These are phyloP conservation scores for Pleoardoris graminearum DNA, from an alignment of 2,329 filamentous ascomycete genomes.

Conservation along the genomic window DNA sequence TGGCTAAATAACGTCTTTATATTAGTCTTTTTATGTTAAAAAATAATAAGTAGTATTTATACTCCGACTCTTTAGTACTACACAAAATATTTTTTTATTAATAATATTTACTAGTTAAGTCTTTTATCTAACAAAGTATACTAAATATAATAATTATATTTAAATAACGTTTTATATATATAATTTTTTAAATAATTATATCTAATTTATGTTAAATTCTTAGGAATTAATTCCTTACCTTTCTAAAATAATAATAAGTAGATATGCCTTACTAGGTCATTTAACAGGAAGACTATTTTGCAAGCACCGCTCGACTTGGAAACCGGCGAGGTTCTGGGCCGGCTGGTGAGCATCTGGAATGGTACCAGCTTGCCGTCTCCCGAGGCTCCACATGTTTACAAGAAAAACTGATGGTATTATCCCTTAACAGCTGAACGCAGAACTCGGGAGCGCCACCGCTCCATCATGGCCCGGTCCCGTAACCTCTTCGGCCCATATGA, in stretches of 20 bases:
- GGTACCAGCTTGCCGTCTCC: constrained; percentile 32
- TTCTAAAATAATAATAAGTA: constrained; percentile 59
- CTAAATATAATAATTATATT: constrained; percentile 21
- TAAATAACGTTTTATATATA: constrained; percentile 46
- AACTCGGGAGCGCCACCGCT: constrained; percentile 41
- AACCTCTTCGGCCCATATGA: constrained; percentile 45
- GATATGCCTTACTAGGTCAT: not conserved
- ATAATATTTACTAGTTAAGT: constrained; percentile 22
- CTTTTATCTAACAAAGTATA: constrained; percentile 44
- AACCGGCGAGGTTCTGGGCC: constrained; percentile 23
- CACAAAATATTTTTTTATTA: constrained; percentile 45
- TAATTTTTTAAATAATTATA: constrained; percentile 49
- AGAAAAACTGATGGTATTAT: constrained; percentile 39
- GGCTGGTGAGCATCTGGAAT: constrained; percentile 33
- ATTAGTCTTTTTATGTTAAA: constrained; percentile 18
- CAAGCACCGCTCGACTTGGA: constrained; percentile 24
- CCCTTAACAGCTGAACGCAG: constrained; percentile 43
- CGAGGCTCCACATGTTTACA: constrained; percentile 46
- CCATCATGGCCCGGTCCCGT: constrained; percentile 43
- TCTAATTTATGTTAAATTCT: constrained; percentile 54
- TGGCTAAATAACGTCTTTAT: constrained; percentile 38
- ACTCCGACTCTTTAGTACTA: constrained; percentile 45
- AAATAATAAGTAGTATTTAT: constrained; percentile 37
- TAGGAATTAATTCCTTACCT: constrained; percentile 57
- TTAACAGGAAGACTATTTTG: not conserved